Evolutionary conservation across 441 rosid species (phyloP), one percentile per base, ranked within the genome.

Genomic region (Rhodomyrtus psidioides): DNA sequence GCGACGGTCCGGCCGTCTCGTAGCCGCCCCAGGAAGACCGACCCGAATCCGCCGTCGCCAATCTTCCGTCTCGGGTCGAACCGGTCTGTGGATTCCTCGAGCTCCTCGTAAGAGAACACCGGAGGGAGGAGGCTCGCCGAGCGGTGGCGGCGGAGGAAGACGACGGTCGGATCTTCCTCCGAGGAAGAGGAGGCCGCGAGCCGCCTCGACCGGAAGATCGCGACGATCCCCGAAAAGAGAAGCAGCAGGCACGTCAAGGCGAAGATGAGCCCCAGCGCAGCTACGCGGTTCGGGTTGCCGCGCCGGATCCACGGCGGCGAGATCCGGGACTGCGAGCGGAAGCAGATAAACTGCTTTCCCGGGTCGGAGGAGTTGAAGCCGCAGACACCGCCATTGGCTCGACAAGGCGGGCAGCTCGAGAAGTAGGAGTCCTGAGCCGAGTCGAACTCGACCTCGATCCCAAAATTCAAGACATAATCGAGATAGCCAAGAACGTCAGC

Each of bases 21-120:
- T 88, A 95, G 98, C 44, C 92, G 93, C 26, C 95, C 98, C 54
- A 96, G 86, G 87, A 89, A 95, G 30, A 96, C 99, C 0, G 97
- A 95, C 74, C 98, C 99, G 82, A 96, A 96, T 13, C 99, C 98
- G 44, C 99, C 99, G 84, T 95, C 98, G 0, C 98, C 99, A 81
- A 96, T 95, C 86, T 95, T 96, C 75, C 96, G 93, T 51, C 93
- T 94, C 4, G 90, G 92, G 87, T 95, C 98, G 91, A 96, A 96
- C 54, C 87, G 87, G 85, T 95, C 94, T 28, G 99, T 95, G 55
- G 96, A 95, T 24, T 92, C 62, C 82, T 94, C 94, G 19, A 95
- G 98, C 86, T 97, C 98, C 65, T 97, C 99, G 88, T 92, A 97
- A 88, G 96, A 93, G 94, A 94, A 95, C 4, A 93, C 97, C 6